Conservation (phyloP, 257 asterid species). For the Asclepias syriaca region DNA sequence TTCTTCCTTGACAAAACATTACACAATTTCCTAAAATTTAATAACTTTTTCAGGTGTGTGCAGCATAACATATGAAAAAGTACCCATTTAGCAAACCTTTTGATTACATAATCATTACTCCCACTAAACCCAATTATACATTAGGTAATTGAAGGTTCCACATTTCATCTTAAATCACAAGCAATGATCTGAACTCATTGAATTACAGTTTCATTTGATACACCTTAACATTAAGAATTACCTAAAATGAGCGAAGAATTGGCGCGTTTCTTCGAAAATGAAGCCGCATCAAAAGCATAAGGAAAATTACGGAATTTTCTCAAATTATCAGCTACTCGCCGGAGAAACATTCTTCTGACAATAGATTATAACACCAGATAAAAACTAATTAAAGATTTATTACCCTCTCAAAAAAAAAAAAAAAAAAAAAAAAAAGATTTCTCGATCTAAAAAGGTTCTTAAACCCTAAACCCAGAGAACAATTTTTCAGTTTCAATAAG, state of each 20-base stretch:
- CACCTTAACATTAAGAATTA: constrained; percentile 13
- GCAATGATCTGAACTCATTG: background rate
- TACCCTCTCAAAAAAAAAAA: background rate
- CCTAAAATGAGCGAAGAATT: constrained; percentile 37
- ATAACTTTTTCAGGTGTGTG: background rate
- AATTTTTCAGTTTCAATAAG: background rate
- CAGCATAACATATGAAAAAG: background rate
- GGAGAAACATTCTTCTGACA: constrained; percentile 35
- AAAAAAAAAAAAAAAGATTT: too few species aligned
- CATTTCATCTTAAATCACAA: background rate
- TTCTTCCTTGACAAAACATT: too few species aligned
- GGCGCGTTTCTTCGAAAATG: constrained; percentile 21
- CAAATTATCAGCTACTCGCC: constrained; percentile 35
- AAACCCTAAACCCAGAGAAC: constrained; percentile 29
- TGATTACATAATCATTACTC: background rate
- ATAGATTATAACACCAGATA: background rate
- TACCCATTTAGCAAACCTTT: too few species aligned
- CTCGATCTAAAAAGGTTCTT: constrained; percentile 2
- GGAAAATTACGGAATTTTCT: constrained; percentile 31
- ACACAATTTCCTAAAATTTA: background rate
- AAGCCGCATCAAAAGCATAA: background rate
- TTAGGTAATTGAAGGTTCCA: background rate
- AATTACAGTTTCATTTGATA: background rate
- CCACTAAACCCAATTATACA: background rate
- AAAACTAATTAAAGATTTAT: background rate